A percentile compares a stretch with the other conserved stretches of the same genome.
Conservation (phyloP, 192 early-diverging fungal genomes). For the Gryganskiella cystojenkinii region DNA sequence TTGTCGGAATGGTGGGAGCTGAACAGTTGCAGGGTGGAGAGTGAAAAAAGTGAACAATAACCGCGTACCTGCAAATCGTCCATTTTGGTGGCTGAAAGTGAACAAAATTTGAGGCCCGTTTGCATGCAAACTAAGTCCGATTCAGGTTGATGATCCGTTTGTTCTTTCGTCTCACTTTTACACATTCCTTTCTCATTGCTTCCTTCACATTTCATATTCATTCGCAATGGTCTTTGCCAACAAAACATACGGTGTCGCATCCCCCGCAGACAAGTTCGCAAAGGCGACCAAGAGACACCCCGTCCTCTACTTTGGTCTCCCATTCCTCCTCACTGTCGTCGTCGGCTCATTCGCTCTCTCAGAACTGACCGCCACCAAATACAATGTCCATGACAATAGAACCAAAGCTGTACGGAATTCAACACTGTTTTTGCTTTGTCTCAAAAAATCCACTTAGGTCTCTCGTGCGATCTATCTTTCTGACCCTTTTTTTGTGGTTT, state of each 20-base stretch:
- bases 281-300: conserved; percentile 52
- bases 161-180: neutral
- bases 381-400: conserved; percentile 76
- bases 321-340: conserved; percentile 75
- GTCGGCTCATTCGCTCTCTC: conserved; percentile 77
- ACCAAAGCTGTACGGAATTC: conserved; percentile 52
- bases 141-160: no score
- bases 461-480: neutral
- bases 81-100: no score
- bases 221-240: conserved; percentile 38
- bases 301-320: conserved; percentile 76
- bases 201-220: neutral
- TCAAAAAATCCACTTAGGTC: no score
- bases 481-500: neutral
- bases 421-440: no score
- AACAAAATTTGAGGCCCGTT: no score
- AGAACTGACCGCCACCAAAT: conserved; percentile 79
- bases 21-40: no score
- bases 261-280: conserved; percentile 25
- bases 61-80: no score
- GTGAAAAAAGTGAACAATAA: no score
- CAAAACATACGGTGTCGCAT: conserved; percentile 39
- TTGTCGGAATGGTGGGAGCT: no score
- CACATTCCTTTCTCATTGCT: neutral
- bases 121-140: no score